A percentile compares a stretch with the other conserved stretches of the same genome.
Conservation (phyloP, 371 early-diverging fungal species). For the Nosema muscidifuracis region DNA sequence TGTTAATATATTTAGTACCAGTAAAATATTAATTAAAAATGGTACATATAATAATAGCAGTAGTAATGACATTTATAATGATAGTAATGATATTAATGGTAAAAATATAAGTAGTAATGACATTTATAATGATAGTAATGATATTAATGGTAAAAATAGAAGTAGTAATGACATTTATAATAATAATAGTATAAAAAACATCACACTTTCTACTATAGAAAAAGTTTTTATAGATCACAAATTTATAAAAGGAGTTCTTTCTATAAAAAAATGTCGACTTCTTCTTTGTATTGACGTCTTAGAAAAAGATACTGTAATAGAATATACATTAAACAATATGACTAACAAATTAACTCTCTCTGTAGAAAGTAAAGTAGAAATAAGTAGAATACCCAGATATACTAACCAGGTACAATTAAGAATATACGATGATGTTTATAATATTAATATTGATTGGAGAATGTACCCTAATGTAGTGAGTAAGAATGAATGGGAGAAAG, state of each 20-base stretch:
- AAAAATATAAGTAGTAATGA: not conserved
- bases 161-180: no score
- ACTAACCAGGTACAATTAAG: not conserved
- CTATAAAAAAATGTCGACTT: not conserved
- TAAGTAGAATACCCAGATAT: not conserved
- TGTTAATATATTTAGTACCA: no score
- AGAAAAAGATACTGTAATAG: conserved; percentile 4
- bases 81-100: not conserved
- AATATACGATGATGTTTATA: not conserved
- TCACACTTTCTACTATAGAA: no score
- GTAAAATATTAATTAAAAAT: not conserved
- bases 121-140: not conserved
- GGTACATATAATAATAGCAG: no score
- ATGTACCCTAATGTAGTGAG: not conserved
- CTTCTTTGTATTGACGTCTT: conserved; percentile 14
- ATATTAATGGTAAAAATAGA: no score
- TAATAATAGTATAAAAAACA: no score
- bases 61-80: no score
- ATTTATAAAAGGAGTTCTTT: conserved; percentile 7
- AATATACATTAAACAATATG: not conserved
- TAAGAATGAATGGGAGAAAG: conserved; percentile 3
- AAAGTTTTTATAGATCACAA: conserved; percentile 8
- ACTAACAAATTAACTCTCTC: not conserved
- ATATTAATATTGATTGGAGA: not conserved
- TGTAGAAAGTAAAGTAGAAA: not conserved